Evolutionary conservation across 768 basidiomycete species (phyloP).

Genomic region (Tephrocybe sp.): DNA sequence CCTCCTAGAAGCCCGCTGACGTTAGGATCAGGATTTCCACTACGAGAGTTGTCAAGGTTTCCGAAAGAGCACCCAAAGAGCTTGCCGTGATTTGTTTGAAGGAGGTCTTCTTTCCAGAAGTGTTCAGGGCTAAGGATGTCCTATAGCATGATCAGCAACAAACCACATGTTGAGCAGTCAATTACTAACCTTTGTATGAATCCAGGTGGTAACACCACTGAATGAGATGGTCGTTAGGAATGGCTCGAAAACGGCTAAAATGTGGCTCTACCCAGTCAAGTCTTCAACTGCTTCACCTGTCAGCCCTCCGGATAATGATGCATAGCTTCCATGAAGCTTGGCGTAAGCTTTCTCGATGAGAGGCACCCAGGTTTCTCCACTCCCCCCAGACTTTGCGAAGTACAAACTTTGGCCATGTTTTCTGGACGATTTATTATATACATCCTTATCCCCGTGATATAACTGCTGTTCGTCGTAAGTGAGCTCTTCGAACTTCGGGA

Average conservation of each 20-base stretch:
- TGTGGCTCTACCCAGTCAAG: slow-evolving; percentile 45
- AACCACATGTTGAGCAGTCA: not conserved
- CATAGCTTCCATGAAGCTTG: slow-evolving; percentile 54
- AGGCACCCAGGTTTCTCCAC: slow-evolving; percentile 58
- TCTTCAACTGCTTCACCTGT: slow-evolving; percentile 56
- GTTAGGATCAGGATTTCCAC: slow-evolving; percentile 21
- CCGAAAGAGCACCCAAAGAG: slow-evolving; percentile 50
- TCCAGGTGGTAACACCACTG: slow-evolving; percentile 26
- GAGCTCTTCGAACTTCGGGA: slow-evolving; percentile 45
- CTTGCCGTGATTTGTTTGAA: slow-evolving; percentile 44
- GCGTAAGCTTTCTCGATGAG: slow-evolving; percentile 61
- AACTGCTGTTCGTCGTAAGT: slow-evolving; percentile 30
- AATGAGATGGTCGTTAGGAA: not conserved
- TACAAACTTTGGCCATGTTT: slow-evolving; percentile 35
- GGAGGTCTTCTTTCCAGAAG: slow-evolving; percentile 52
- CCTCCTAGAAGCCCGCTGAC: slow-evolving; percentile 38
- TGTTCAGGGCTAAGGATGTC: slow-evolving; percentile 50
- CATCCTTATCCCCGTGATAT: slow-evolving; percentile 42
- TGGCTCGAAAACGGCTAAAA: not conserved
- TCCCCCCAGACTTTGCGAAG: slow-evolving; percentile 46
- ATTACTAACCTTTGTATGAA: slow-evolving; percentile 20
- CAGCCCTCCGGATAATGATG: slow-evolving; percentile 39
- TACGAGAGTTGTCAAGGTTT: slow-evolving; percentile 27
- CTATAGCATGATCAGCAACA: slow-evolving; percentile 29
- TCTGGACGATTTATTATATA: slow-evolving; percentile 35